Conservation (phyloP, 345 rosid genomes). For the Lenwebbia sp. region DNA sequence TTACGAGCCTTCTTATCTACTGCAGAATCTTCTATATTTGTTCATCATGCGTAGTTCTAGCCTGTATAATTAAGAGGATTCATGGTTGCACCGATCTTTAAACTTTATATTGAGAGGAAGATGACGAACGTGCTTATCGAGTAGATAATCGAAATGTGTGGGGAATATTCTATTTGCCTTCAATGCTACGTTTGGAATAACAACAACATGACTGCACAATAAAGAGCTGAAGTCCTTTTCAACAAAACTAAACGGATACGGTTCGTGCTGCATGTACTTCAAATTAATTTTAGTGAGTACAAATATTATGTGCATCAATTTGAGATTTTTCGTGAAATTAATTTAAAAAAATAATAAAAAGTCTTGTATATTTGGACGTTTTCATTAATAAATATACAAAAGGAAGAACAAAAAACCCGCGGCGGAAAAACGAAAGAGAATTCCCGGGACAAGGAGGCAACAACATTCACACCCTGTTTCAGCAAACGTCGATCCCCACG, state of each 20-base stretch:
- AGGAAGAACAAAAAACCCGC: not conserved
- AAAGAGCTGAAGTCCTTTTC: not conserved
- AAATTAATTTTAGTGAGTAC: not conserved
- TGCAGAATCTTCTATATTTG: too few relatives aligned
- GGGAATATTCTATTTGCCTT: not conserved
- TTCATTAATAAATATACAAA: not conserved
- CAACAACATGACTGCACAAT: not conserved
- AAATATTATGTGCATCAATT: too few relatives aligned
- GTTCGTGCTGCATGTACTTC: rapidly evolving
- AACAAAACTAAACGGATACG: rapidly evolving
- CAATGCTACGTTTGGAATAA: not conserved
- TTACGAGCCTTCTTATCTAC: too few relatives aligned
- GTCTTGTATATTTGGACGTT: not conserved
- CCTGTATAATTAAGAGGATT: too few relatives aligned
- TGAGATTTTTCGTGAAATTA: not conserved
- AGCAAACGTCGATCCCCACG: not conserved
- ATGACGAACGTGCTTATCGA: not conserved
- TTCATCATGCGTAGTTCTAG: too few relatives aligned
- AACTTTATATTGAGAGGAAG: too few relatives aligned
- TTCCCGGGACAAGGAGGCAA: not conserved
- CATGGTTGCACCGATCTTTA: too few relatives aligned
- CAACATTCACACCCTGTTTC: not conserved
- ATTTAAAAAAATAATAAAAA: not conserved
- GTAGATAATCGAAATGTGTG: not conserved
- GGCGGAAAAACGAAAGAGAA: not conserved